Evolutionary conservation across 176 grass and related monocot genomes (phyloP), one percentile per base, ranked within the genome.

Genomic region (Raddia distichophylla): DNA sequence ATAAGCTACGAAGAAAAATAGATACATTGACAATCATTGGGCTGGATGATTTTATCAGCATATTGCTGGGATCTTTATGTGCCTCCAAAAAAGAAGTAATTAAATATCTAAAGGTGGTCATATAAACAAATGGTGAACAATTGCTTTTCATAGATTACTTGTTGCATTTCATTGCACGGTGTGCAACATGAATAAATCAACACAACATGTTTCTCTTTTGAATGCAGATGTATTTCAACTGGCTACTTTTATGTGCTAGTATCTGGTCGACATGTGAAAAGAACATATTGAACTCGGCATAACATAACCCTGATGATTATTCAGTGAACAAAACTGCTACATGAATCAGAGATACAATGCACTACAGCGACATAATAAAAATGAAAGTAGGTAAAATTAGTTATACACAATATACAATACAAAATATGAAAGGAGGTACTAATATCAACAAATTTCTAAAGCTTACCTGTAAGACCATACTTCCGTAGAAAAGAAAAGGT

Each of bases 401-500:
- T 37, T 77, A 6, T 6, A 65, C 27, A 27, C 27, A 34, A 50
- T 64, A 61, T 3, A 48, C 2, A 71, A 4, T 52, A 52, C 50
- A 5, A 7, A 78, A 35, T 10, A 16, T 14, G 57, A 45, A 42
- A 44, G 37, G 18, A 44, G 33, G 1, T 10, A n/a, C 6, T 55
- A 79, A 54, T 62, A 78, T 61, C 48, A 27, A 56, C 34, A 76
- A 0, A 20, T 37, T 82, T 16, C 35, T 71, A 13, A 64, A 54
- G 1, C 59, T 83, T 91, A 98, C 95, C 95, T 93, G 64, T 53
- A 57, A 98, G 96, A 60, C 92, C 89, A 79, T 95, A 98, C 56
- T 98, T 98, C 71, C 95, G 96, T 49, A 98, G 86, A 64, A 98
- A 98, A 72, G 95, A 87, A 51, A 93, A 93, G 37, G 90, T 80